Evolutionary conservation across 148 eudicot genomes (phyloP), one percentile per base, ranked within the genome.

Genomic region (Rhododendron williamsianum): DNA sequence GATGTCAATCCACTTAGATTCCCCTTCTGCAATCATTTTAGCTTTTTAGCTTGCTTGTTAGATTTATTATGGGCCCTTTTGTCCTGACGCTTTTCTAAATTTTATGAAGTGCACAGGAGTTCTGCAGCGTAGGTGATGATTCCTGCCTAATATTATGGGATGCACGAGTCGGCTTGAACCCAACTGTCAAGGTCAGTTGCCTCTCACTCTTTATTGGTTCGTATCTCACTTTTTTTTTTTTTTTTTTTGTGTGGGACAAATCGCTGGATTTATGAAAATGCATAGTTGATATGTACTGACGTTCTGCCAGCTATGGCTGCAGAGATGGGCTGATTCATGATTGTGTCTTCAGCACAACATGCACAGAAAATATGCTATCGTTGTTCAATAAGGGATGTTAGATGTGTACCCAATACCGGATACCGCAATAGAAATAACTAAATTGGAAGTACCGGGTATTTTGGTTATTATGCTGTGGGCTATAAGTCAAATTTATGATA

Each of bases 51-150:
- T 78, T 13, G 48, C 45, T 85, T 77, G 49, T 90, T 80, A 48
- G 72, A 69, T 86, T 21, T 78, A 60, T 30, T 51, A 19, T 25
- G 12, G 72, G 60, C 4, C 48, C 49, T 23, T 76, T 67, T 51
- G 52, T 16, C 80, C 86, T 90, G 86, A 87, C 76, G 9, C 67
- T 52, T 46, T 27, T 85, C 11, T 84, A 19, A 87, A 74, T 27
- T 81, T 89, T 41, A 77, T 94, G 94, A 90, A 96, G 99, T 89
- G 90, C 95, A 11, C 98, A 96, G 94, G 97, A 95, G 89, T 96
- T 96, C 85, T 96, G 99, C 86, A 96, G 99, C 60, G 99, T 96
- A 82, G 99, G 99, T 43, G 99, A 97, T 89, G 99, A 97, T 92
- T 97, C 98, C 79, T 94, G 98, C 88, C 93, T 97, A 58, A 95